Evolutionary conservation across 148 eudicot species (phyloP), one percentile per base, ranked within the genome.

Genomic region (Silene uniflora): DNA sequence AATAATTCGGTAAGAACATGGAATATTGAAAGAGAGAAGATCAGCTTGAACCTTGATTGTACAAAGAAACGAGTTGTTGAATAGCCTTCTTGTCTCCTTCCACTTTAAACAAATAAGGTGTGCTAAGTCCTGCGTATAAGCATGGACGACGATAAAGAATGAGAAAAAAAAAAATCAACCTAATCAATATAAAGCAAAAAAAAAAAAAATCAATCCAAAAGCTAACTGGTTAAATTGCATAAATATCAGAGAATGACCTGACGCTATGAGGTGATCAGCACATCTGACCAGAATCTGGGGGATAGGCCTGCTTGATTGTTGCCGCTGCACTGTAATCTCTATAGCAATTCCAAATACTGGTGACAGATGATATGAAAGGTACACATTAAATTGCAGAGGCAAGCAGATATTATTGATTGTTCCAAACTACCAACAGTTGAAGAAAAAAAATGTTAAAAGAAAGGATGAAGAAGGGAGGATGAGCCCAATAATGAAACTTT

Each of bases 261-360:
- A 91, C 72, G 88, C 82, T 83, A 94, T 85, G 75, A 94, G 96
- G 89, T 78, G 84, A 83, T 94, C 98, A 60, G 96, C 98, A 80
- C 98, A 91, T 76, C 87, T 83, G 83, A 90, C 86, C 77, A 94
- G 76, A 67, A 91, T 86, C 71, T 79, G 81, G 42, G 98, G 98
- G 81, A 92, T 81, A 49, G 89, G 88, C 72, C 82, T 79, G 84
- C 84, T 90, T 69, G 89, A 88, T 73, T 91, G 87, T 84, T 94
- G 97, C 46, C 89, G 87, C 79, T 89, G 95, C 67, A 91, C 93
- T 8, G 93, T 85, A 58, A 85, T 68, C 87, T 94, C 93, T 74
- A 94, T 80, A 62, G 96, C 92, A 79, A 90, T 88, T 70, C 97
- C 98, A 83, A 94, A 91, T 13, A 94, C 98, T 94, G 85, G 54